Evolutionary conservation across 805 yeast genomes (phyloP), one percentile per base, ranked within the genome.

Genomic region (Candida nemodendra): DNA sequence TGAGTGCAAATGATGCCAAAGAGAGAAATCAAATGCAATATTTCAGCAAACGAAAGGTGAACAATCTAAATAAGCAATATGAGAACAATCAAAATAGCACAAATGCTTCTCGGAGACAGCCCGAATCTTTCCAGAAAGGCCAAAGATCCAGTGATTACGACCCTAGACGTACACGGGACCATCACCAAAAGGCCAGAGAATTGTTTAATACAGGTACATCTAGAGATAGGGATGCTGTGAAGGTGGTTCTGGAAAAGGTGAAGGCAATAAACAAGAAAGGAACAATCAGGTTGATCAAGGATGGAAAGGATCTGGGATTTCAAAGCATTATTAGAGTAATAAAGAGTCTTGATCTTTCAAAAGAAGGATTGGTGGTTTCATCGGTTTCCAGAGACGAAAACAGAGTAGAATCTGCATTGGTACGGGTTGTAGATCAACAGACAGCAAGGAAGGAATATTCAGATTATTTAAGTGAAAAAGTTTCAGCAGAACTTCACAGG

Each of bases 151-250:
- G n/a, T n/a, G n/a, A n/a, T n/a, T n/a, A n/a, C n/a, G n/a, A n/a
- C n/a, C n/a, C n/a, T n/a, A n/a, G n/a, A n/a, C n/a, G n/a, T n/a
- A n/a, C n/a, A n/a, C n/a, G n/a, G n/a, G n/a, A n/a, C n/a, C n/a
- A n/a, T n/a, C n/a, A n/a, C n/a, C n/a, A n/a, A n/a, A n/a, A n/a
- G n/a, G n/a, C n/a, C n/a, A n/a, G n/a, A 17, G 38, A 41, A 12
- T 23, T 40, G 33, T 42, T 48, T 9, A 39, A 28, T 11, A 50
- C 43, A 2, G 65, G 65, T 7, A 51, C 60, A 7, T 43, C 48
- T 11, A 45, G 54, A 21, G 63, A 59, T 32, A 46, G 42, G 29
- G 55, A 50, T n/a, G 58, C 64, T 14, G 44, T 56, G 3, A 47
- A 48, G 26, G 37, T 50, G 9, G 43, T 57, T 5, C 33, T 56